phyloP scores from a whole-genome alignment of 2,329 filamentous ascomycete genomes.

The Bipolaris cookei region DNA sequence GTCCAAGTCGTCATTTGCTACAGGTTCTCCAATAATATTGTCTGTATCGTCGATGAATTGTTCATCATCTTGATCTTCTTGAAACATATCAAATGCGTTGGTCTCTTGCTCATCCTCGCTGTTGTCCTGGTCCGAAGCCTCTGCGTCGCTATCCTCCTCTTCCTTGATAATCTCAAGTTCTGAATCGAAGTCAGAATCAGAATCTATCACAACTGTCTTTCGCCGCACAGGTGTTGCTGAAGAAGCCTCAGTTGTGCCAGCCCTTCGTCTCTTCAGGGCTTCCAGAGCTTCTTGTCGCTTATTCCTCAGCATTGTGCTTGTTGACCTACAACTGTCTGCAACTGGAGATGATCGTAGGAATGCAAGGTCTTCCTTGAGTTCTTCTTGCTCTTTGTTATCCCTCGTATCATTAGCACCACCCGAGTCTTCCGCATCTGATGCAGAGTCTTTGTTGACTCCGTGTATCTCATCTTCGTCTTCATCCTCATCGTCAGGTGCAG shows the following conservation, averaged over 20 bases:
- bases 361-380: conserved; percentile 55
- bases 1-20: conserved; percentile 52
- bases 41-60: conserved; percentile 69
- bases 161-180: conserved; percentile 45
- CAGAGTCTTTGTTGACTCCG: conserved; percentile 26
- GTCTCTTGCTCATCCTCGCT: conserved; percentile 29
- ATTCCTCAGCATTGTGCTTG: conserved; percentile 40
- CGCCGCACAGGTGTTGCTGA: conserved; percentile 33
- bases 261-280: conserved; percentile 51
- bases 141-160: conserved; percentile 33
- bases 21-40: conserved; percentile 57
- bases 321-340: conserved; percentile 32
- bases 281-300: conserved; percentile 53
- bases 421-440: conserved; percentile 26
- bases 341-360: conserved; percentile 49
- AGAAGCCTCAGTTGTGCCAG: conserved; percentile 37
- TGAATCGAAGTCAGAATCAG: conserved; percentile 34
- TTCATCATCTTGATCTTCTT: conserved; percentile 63
- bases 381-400: conserved; percentile 40
- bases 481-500: conserved; percentile 14
- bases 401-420: conserved; percentile 9
- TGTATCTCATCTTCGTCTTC: conserved; percentile 4
- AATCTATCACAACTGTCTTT: conserved; percentile 30
- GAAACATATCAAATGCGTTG: conserved; percentile 54
- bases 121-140: conserved; percentile 29